These are phyloP conservation scores for Cladosporium sp. DNA, from an alignment of 2,329 filamentous ascomycete species.

Conservation along the genomic window DNA sequence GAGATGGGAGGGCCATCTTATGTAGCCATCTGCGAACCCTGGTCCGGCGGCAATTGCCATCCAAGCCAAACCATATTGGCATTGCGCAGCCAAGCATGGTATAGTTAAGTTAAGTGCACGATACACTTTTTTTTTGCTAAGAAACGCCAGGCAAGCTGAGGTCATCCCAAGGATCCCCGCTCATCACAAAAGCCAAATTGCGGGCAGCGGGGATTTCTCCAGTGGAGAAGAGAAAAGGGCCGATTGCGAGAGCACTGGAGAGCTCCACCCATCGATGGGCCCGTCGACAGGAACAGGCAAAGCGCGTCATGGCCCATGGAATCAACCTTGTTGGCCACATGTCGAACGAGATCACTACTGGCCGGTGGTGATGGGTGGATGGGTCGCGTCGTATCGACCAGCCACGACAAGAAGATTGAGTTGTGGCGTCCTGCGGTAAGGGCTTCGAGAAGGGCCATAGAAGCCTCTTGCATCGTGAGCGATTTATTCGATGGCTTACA, in stretches of 20 bases:
- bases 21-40: slow-evolving; percentile 1
- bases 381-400: background rate
- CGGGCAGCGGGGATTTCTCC: background rate
- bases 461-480: slow-evolving; percentile 15
- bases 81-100: slow-evolving; percentile 6
- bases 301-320: background rate
- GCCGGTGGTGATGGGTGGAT: background rate
- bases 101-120: background rate
- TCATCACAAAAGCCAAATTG: slow-evolving; percentile 4
- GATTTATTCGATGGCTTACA: background rate
- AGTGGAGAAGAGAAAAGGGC: slow-evolving; percentile 12
- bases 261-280: slow-evolving; percentile 5
- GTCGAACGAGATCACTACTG: background rate
- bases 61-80: slow-evolving; percentile 12
- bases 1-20: background rate
- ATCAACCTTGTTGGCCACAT: slow-evolving; percentile 1
- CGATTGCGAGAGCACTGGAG: background rate
- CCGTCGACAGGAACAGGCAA: slow-evolving; percentile 11
- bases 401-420: background rate
- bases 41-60: background rate
- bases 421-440: slow-evolving; percentile 7
- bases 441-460: slow-evolving; percentile 5
- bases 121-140: slow-evolving; percentile 15
- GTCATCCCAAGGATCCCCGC: slow-evolving; percentile 16
- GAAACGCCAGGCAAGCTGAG: slow-evolving; percentile 4